Evolutionary conservation across 2,329 filamentous ascomycete species (phyloP), one percentile per base, ranked within the genome.

Genomic region (Aspergillus neotritici): DNA sequence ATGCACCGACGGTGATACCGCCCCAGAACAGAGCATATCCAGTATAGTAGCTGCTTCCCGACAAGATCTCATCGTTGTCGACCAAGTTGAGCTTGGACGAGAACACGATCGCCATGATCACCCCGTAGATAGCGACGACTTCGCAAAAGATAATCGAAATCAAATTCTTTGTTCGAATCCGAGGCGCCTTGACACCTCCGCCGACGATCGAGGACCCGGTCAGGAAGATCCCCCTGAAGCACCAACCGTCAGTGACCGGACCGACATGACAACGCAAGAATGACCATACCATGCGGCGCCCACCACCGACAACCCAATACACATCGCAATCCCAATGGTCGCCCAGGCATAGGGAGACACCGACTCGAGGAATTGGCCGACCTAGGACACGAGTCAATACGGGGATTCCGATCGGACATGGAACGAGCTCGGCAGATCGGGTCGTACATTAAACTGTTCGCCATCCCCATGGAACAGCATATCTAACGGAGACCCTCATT

Each of bases 71-170:
- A 31, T 83, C 79, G 44, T 77, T 77, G 34, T 74, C 63, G 25
- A 93, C 78, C 43, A 77, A 67, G 57, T 79, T 78, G 57, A 98
- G 73, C 70, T 96, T 94, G 49, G 90, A 79, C 34, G 90, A 94
- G 75, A 97, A 97, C 61, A 98, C 86, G 66, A 98, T 98, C 60
- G 90, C 86, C 89, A 98, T 98, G 73, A 98, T 98, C 71, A 98
- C 91, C 60, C 94, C 94, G 78, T 98, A 98, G 69, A 98, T 98
- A 70, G 93, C 93, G 62, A 98, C 93, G 63, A 98, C 93, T 74
- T 98, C 93, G 76, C 93, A 98, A 74, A 98, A 98, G 73, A 98
- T 97, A 70, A 98, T 98, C 61, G 91, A 97, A 67, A 98, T 97
- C 63, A 98, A 72, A 77, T 98, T 98, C 83, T 98, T 98, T 52